phyloP scores from a whole-genome alignment of 208 protist species.

The Leishmania martiniquensis region DNA sequence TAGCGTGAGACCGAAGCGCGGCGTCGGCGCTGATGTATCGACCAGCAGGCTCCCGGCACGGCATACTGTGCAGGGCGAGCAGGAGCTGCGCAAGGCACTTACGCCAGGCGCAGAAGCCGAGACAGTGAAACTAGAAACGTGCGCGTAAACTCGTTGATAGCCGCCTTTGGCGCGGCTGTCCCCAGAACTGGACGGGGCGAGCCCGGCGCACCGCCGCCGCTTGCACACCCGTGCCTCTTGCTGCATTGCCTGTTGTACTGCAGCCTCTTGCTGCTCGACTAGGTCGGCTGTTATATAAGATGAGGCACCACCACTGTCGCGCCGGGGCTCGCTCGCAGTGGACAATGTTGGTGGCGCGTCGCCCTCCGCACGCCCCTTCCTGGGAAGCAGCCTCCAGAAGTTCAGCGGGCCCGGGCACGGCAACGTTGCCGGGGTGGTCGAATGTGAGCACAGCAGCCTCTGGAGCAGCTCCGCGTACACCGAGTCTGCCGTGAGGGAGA shows the following conservation, averaged over 20 bases:
- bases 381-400: slow-evolving; percentile 19
- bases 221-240: slow-evolving; percentile 26
- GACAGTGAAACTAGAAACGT: neutral
- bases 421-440: neutral
- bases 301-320: neutral
- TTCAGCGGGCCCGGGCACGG: neutral
- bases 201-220: slow-evolving; percentile 24
- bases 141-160: slow-evolving; percentile 16
- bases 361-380: neutral
- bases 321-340: neutral
- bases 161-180: neutral
- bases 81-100: neutral
- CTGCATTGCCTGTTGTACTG: slow-evolving; percentile 13
- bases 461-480: slow-evolving; percentile 11
- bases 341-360: slow-evolving; percentile 2
- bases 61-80: slow-evolving; percentile 20
- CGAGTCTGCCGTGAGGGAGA: slow-evolving; percentile 46
- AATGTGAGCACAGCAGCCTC: neutral
- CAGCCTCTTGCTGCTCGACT: slow-evolving; percentile 13
- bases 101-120: neutral
- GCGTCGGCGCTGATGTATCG: slow-evolving; percentile 30
- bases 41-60: slow-evolving; percentile 56
- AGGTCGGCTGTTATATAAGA: neutral
- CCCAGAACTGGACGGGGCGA: slow-evolving; percentile 1
- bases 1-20: slow-evolving; percentile 65